Evolutionary conservation across 306 rosid genomes (phyloP), one percentile per base, ranked within the genome.

Genomic region (Prunus mongolica): DNA sequence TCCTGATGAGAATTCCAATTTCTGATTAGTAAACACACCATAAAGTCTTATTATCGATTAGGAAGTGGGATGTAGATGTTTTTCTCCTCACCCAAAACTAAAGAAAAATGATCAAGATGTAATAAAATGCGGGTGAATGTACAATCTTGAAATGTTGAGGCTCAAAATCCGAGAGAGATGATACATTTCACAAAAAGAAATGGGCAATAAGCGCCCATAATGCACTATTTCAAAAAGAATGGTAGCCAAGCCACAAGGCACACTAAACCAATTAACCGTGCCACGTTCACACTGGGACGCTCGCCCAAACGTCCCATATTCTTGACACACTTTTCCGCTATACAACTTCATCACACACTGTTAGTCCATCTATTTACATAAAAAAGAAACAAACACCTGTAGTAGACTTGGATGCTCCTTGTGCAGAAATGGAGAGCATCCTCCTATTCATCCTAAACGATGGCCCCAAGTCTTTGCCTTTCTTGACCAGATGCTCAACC

Each of bases 301-400:
- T 76, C 78, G 76, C 86, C 84, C 84, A 70, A 62, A 56, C 46
- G 60, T 72, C 81, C 76, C 83, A 79, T 80, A 28, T 30, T 84
- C 75, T 78, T 55, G 81, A 76, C 86, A 77, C 69, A 65, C 83
- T 82, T 61, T 71, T 79, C 75, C 24, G 71, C 91, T 89, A 81
- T 90, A 92, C 95, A 87, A 79, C 82, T 81, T 86, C 83, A 87
- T 86, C 85, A 83, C 91, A 80, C 85, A 77, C 80, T 78, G 80
- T 76, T 82, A 69, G 84, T 83, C 80, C 89, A 81, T 80, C 83
- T 85, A 88, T 90, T 67, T 90, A 85, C 91, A 92, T 78, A 71
- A 51, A 81, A 67, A 67, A 50, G 13, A 3, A 67, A 20, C 1
- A 76, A 76, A 83, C 65, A 56, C 77, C 78, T 60, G 75, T n/a